phyloP scores from a whole-genome alignment of 1,284 basidiomycete species.

The Heliocybe sulcata region DNA sequence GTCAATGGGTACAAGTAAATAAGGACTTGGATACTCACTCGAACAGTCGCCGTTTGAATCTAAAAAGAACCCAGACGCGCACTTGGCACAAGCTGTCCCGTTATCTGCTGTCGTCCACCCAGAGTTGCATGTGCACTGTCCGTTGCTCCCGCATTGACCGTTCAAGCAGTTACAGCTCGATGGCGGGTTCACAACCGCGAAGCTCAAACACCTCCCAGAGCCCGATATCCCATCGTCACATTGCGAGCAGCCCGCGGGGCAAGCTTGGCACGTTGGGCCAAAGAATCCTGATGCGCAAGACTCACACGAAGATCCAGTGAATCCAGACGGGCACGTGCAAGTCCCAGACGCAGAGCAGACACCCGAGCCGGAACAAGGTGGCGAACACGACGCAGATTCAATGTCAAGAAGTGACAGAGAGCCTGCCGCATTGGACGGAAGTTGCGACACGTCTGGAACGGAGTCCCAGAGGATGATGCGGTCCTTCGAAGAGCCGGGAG shows the following conservation, averaged over 20 bases:
- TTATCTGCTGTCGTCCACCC: slow-evolving; percentile 69
- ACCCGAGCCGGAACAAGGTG: slow-evolving; percentile 63
- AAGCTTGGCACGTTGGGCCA: slow-evolving; percentile 59
- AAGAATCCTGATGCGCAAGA: slow-evolving; percentile 66
- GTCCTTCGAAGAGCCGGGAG: slow-evolving; percentile 33
- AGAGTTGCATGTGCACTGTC: slow-evolving; percentile 65
- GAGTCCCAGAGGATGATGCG: slow-evolving; percentile 70
- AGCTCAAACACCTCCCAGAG: slow-evolving; percentile 56
- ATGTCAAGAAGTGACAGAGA: slow-evolving; percentile 55
- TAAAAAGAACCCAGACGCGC: slow-evolving; percentile 68
- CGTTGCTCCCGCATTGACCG: slow-evolving; percentile 58
- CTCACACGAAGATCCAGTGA: slow-evolving; percentile 73
- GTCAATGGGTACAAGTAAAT: slow-evolving; percentile 1
- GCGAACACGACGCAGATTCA: slow-evolving; percentile 63
- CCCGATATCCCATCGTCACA: slow-evolving; percentile 78
- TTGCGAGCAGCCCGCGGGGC: slow-evolving; percentile 54
- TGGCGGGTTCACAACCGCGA: slow-evolving; percentile 41
- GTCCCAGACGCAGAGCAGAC: slow-evolving; percentile 61
- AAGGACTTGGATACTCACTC: slow-evolving; percentile 31
- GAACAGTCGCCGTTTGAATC: slow-evolving; percentile 63
- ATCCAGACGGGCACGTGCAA: slow-evolving; percentile 66
- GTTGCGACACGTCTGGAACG: slow-evolving; percentile 66
- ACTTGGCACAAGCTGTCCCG: slow-evolving; percentile 68
- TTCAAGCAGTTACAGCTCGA: slow-evolving; percentile 73
- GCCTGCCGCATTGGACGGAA: slow-evolving; percentile 38